Base-by-base conservation (phyloP, 208 protist genomes). In the Acanthamoeba lenticulata region DNA sequence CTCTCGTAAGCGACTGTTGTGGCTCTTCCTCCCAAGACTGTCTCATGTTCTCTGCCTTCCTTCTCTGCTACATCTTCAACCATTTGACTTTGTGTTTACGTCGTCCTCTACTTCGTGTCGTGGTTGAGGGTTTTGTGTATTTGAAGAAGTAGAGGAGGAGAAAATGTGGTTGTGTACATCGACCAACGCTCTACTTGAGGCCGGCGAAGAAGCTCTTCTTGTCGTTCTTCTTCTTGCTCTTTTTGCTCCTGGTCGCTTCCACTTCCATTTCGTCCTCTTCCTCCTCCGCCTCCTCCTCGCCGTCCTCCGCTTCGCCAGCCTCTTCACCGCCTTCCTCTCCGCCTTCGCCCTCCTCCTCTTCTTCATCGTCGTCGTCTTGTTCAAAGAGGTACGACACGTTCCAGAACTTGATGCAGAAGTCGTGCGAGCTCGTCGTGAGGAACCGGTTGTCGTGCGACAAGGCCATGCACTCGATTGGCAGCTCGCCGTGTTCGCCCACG, bases 401-500 rank as follows among this genome's bases (percentile, higher is more conserved):
- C 65, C 57, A 94, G 65, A 94, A 94, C 90, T 83, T 74, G 36
- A 94, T 52, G 36, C 47, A 49, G 36, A 36, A 69, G 67, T 94
- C 90, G 67, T 94, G 90, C 57, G 90, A 94, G 45, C 65, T 69
- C 32, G 67, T 62, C 7, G 90, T 52, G 34, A 94, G 36, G 36
- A 74, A 86, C 36, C 44, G 57, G 34, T 38, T 57, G 47, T 94
- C 90, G 62, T 79, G 67, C 49, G 90, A 86, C 45, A 94, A 65
- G n/a, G 32, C 65, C 34, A 94, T 52, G 45, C 90, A 67, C 65
- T 94, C 90, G 36, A 94, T 67, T 2, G 90, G 90, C 44, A 86
- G 52, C 55, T 85, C 90, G 17, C 45, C 62, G 67, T 94, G 90
- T 34, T 94, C 90, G 34, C 90, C 90, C 62, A 94, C 90, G 21